Evolutionary conservation across 495 filamentous ascomycete species (phyloP), one percentile per base, ranked within the genome.

Genomic region (Achaetomiella virescens): DNA sequence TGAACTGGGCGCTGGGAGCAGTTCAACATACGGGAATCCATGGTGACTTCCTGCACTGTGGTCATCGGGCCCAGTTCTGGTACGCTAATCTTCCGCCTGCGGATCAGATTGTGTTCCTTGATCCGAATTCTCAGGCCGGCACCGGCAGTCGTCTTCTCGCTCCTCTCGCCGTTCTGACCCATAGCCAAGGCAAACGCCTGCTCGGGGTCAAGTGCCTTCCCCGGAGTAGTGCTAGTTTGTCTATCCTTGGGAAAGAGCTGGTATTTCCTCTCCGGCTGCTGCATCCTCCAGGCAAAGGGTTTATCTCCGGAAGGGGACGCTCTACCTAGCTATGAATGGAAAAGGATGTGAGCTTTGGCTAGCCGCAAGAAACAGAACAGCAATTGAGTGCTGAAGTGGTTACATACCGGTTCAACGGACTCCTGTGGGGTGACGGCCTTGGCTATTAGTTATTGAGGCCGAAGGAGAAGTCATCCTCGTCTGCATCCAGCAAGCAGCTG

Each of bases 21-120:
- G 36, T 7, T 18, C 12, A 2, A 78, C 86, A 75, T 80, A 90
- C 86, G 86, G 64, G 86, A 89, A 69, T 90, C 86, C 76, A 88
- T 81, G 40, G 78, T 69, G 44, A 76, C 66, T 61, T 87, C 86
- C 55, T 84, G 83, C 12, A 86, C 82, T 3, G 83, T 86, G 6
- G 82, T 82, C 82, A 86, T 84, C 38, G 80, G 78, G 4, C 81
- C 84, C 22, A 87, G 64, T 48, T 86, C 85, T 11, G 83, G 77
- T 7, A 83, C 78, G 64, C 78, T 84, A 59, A 81, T 71, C 60
- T 87, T 87, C 63, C 83, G 72, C 57, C 82, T 70, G 56, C 80
- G 74, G 42, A 66, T 74, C 54, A 80, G 61, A 49, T 73, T 76
- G 46, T 76, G 76, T 59, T 82, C 75, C 60, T 78, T 81, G 59